A percentile compares a stretch with the other conserved stretches of the same genome.
These are phyloP conservation scores for Ogataea wickerhamii DNA, from an alignment of 805 yeast genomes.

Conservation along the genomic window DNA sequence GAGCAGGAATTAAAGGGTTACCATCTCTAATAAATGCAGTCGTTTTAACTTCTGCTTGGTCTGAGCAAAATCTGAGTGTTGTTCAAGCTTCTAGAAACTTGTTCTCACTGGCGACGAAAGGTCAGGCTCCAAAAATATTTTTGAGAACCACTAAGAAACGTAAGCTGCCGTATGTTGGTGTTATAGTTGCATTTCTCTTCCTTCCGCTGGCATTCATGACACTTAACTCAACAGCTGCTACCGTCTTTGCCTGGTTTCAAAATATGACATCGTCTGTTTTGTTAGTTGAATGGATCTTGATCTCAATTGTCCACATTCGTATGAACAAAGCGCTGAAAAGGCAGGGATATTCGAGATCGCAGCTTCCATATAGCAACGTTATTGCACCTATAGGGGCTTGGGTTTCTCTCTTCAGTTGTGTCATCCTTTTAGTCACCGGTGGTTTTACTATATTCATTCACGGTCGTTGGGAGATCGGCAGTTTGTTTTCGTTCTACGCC, in stretches of 20 bases:
- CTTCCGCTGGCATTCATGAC: slow-evolving; percentile 62
- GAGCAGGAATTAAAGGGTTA: slow-evolving; percentile 56
- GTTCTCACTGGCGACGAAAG: slow-evolving; percentile 59
- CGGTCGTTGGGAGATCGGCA: slow-evolving; percentile 27
- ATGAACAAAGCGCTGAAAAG: slow-evolving; percentile 35
- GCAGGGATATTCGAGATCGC: slow-evolving; percentile 34
- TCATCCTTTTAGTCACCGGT: slow-evolving; percentile 32
- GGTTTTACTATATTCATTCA: slow-evolving; percentile 36
- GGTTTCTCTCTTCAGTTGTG: slow-evolving; percentile 29
- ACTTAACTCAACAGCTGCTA: slow-evolving; percentile 49
- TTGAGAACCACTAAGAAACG: slow-evolving; percentile 56
- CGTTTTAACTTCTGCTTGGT: slow-evolving; percentile 40
- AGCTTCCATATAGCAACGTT: slow-evolving; percentile 32
- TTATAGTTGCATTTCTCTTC: slow-evolving; percentile 43
- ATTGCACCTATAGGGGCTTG: slow-evolving; percentile 32
- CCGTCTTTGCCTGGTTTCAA: slow-evolving; percentile 58
- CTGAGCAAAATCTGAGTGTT: slow-evolving; percentile 70
- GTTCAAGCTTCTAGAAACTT: slow-evolving; percentile 66
- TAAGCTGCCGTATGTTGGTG: slow-evolving; percentile 52
- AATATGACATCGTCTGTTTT: slow-evolving; percentile 59
- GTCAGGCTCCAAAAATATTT: slow-evolving; percentile 64
- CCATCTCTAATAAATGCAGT: slow-evolving; percentile 73
- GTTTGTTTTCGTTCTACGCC: slow-evolving; percentile 23
- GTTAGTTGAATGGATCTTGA: slow-evolving; percentile 53
- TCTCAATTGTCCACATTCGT: slow-evolving; percentile 42